phyloP scores from a whole-genome alignment of 352 stramenopile species.

The Proteromonas lacertae region DNA sequence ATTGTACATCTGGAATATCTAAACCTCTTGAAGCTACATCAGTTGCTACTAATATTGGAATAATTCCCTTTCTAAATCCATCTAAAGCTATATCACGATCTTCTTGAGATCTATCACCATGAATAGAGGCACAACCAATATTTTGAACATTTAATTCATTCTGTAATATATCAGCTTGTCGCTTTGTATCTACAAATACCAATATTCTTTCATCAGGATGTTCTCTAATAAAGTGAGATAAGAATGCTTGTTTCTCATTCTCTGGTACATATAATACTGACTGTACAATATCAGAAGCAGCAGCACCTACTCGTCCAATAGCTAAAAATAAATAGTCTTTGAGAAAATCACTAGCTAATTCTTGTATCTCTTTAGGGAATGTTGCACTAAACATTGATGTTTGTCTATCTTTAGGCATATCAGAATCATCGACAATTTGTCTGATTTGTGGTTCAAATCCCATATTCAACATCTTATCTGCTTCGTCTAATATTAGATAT shows the following conservation, averaged over 20 bases:
- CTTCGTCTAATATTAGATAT: slow-evolving; percentile 92
- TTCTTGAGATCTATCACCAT: slow-evolving; percentile 78
- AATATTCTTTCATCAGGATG: slow-evolving; percentile 1
- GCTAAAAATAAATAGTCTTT: slow-evolving; percentile 95
- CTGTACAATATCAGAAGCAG: slow-evolving; percentile 90
- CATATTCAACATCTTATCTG: slow-evolving; percentile 98
- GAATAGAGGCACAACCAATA: slow-evolving; percentile 71
- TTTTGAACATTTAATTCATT: slow-evolving; percentile 53
- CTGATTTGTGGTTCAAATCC: slow-evolving; percentile 95
- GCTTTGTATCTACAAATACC: slow-evolving; percentile 96
- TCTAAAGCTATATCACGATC: slow-evolving; percentile 37
- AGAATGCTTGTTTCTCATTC: slow-evolving; percentile 68
- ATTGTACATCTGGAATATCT: slow-evolving; percentile 41
- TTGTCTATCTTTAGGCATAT: slow-evolving; percentile 76
- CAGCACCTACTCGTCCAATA: slow-evolving; percentile 77
- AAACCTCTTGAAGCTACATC: slow-evolving; percentile 86
- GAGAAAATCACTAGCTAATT: slow-evolving; percentile 80
- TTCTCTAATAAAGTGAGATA: slow-evolving; percentile 66
- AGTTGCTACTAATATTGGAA: slow-evolving; percentile 81
- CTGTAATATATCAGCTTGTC: slow-evolving; percentile 74
- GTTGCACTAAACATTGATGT: slow-evolving; percentile 99
- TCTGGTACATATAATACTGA: slow-evolving; percentile 72
- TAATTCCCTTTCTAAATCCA: slow-evolving; percentile 16
- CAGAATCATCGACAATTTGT: slow-evolving; percentile 83
- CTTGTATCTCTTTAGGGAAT: slow-evolving; percentile 72